Evolutionary conservation across 2,329 filamentous ascomycete species (phyloP).

Genomic region (Penicillium crustosum): DNA sequence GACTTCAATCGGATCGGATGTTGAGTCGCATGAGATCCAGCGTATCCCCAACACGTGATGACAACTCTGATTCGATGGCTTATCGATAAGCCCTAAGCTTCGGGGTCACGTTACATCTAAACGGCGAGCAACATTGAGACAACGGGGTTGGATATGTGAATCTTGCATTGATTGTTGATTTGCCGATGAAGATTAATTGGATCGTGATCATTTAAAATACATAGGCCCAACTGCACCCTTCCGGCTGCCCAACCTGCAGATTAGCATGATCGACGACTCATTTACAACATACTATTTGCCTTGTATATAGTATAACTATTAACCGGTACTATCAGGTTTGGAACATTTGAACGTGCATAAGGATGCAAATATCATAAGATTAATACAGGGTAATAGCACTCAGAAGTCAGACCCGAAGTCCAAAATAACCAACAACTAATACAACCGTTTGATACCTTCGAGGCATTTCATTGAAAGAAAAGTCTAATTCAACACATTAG

Average conservation of each 20-base stretch:
- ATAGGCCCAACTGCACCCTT: not conserved
- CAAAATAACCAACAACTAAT: not conserved
- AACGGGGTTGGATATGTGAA: not conserved
- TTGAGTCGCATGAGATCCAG: conserved; percentile 13
- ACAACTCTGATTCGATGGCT: not conserved
- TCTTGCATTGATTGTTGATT: not conserved
- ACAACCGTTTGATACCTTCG: not conserved
- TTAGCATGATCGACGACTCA: not conserved
- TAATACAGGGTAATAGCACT: conserved; percentile 1
- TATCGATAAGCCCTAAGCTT: conserved; percentile 22
- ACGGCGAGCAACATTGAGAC: not conserved
- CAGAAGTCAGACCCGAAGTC: not conserved
- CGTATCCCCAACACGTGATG: conserved; percentile 19
- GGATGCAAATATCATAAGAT: not conserved
- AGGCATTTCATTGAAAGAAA: not conserved
- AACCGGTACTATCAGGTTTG: not conserved
- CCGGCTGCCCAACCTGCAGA: not conserved
- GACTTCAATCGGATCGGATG: conserved; percentile 16
- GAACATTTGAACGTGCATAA: not conserved
- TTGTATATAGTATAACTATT: not conserved
- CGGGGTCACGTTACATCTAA: conserved; percentile 1
- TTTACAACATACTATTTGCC: not conserved
- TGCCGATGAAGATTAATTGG: too few species aligned
- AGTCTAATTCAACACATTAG: conserved; percentile 28
- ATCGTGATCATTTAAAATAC: not conserved